These are phyloP conservation scores for Perilla frutescens DNA, from an alignment of 257 asterid genomes.

Conservation along the genomic window DNA sequence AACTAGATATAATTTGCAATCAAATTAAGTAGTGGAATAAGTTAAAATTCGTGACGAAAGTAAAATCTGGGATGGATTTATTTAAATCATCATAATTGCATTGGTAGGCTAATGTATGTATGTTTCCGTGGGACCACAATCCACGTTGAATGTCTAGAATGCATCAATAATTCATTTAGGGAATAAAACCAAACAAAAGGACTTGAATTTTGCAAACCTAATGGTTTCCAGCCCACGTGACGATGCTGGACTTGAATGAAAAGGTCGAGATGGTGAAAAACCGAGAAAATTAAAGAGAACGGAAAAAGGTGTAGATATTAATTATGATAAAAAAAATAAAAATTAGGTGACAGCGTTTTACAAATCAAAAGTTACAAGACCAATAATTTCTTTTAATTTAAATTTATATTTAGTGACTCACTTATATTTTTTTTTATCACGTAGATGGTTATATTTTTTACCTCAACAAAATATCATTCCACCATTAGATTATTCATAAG, in stretches of 20 bases:
- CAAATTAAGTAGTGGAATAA: too few species aligned
- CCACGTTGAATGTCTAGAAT: constrained; percentile 9
- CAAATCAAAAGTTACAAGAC: too few species aligned
- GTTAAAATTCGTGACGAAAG: not conserved
- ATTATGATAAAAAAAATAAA: too few species aligned
- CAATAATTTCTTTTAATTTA: too few species aligned
- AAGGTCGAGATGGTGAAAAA: not conserved
- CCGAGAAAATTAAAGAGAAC: not conserved
- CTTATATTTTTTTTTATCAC: too few species aligned
- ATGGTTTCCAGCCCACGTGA: constrained; percentile 37
- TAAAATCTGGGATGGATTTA: not conserved
- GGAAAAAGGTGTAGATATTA: not conserved
- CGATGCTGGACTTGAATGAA: not conserved
- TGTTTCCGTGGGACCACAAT: constrained; percentile 28
- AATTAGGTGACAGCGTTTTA: too few species aligned
- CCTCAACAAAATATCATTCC: too few species aligned
- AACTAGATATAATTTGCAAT: too few species aligned
- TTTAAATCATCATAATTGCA: not conserved
- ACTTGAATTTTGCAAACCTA: too few species aligned
- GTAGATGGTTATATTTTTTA: too few species aligned
- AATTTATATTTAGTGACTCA: too few species aligned
- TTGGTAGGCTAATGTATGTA: not conserved
- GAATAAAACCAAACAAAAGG: constrained; percentile 6
- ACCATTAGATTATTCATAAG: too few species aligned
- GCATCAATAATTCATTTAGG: constrained; percentile 21